These are phyloP conservation scores for Neofusicoccum umdonicola DNA, from an alignment of 2,329 filamentous ascomycete species.

Conservation along the genomic window DNA sequence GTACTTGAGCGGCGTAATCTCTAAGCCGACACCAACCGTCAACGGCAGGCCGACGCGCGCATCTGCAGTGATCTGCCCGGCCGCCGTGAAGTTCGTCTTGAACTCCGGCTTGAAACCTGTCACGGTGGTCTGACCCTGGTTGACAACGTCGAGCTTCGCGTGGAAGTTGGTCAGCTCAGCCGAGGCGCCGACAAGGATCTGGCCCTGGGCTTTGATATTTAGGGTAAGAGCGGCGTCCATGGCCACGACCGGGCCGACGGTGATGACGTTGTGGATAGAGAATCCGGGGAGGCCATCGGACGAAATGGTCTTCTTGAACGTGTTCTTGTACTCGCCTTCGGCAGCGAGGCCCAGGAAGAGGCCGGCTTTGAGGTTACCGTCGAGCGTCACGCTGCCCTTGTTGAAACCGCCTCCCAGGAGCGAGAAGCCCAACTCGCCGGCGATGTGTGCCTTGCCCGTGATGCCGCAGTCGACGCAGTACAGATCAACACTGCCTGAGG, in stretches of 20 bases:
- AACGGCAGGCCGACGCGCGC: background rate
- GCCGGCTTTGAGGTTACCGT: background rate
- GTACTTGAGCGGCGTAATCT: slow-evolving; percentile 5
- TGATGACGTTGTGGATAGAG: slow-evolving; percentile 4
- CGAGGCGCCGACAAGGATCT: background rate
- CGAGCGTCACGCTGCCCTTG: background rate
- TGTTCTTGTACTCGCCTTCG: background rate
- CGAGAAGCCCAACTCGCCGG: background rate
- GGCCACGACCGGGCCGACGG: background rate
- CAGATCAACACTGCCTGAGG: background rate
- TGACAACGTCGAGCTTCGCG: background rate
- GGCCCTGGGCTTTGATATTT: background rate
- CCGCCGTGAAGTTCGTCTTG: background rate
- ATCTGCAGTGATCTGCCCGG: background rate
- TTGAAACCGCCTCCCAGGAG: background rate
- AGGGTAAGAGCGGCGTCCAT: background rate
- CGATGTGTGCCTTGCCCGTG: background rate
- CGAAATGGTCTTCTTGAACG: background rate
- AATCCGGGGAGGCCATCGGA: background rate
- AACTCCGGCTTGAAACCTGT: background rate
- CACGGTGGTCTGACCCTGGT: background rate
- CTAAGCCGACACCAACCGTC: background rate
- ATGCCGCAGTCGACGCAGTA: slow-evolving; percentile 1
- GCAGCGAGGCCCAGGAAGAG: background rate
- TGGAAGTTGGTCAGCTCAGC: background rate